phyloP scores from a whole-genome alignment of 352 stramenopile genomes.

The Pythium insidiosum region DNA sequence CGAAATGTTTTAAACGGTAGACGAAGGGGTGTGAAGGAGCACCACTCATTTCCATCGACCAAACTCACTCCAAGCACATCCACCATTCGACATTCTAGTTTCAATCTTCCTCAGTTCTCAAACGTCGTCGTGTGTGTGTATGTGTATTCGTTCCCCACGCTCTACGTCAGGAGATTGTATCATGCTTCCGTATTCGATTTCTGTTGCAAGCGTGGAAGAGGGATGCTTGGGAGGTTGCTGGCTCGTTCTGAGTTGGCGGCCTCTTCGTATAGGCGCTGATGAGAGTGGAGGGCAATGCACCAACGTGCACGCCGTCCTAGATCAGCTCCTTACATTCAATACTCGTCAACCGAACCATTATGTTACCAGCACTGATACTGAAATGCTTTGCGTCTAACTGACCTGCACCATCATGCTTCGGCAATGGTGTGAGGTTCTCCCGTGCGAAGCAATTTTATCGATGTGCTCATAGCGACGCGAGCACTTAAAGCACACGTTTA shows the following conservation, averaged over 20 bases:
- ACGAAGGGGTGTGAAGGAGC: no score
- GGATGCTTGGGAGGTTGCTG: conserved; percentile 48
- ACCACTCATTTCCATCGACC: no score
- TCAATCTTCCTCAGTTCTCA: no score
- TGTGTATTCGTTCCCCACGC: conserved; percentile 24
- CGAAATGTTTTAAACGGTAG: no score
- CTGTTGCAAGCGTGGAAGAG: conserved; percentile 82
- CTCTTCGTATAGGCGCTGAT: conserved; percentile 61
- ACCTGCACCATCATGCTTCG: neutral
- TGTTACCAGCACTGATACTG: conserved; percentile 60
- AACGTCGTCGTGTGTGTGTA: neutral
- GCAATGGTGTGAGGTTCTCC: conserved; percentile 5
- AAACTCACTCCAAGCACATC: no score
- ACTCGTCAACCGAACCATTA: neutral
- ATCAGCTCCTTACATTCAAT: conserved; percentile 77
- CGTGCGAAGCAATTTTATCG: conserved; percentile 75
- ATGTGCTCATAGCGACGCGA: conserved; percentile 76
- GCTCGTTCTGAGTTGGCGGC: conserved; percentile 62
- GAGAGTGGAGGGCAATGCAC: conserved; percentile 48
- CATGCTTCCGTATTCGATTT: conserved; percentile 50
- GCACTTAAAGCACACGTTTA: conserved; percentile 85
- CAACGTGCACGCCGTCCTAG: conserved; percentile 35
- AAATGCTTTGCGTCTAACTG: conserved; percentile 48
- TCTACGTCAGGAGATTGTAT: conserved; percentile 81
- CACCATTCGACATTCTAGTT: no score